Conservation (phyloP, 331 rosid species). For the Malus hybrid region DNA sequence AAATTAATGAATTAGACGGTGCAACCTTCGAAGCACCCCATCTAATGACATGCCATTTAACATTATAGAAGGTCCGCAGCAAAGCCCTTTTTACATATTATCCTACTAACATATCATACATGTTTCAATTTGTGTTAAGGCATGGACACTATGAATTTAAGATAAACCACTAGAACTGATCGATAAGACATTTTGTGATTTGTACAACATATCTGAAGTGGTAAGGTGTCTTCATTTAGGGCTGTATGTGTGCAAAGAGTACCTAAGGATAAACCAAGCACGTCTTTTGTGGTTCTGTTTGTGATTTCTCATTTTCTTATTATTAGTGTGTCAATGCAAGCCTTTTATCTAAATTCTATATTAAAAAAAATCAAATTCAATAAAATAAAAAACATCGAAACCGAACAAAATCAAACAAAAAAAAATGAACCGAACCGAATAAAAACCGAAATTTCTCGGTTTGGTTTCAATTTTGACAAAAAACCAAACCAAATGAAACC, state of each 20-base stretch:
- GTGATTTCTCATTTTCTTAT: no score
- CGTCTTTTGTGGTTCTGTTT: constrained; percentile 6
- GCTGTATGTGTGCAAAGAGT: constrained; percentile 3
- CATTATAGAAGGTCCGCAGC: neutral
- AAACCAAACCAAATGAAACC: no score
- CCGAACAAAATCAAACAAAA: no score
- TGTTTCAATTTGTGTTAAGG: neutral
- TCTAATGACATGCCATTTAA: neutral
- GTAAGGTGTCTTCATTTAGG: constrained; percentile 4
- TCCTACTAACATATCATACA: neutral
- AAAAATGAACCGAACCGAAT: no score
- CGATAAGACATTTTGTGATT: neutral
- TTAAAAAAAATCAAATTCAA: no score
- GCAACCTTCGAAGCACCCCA: neutral
- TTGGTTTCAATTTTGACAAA: no score
- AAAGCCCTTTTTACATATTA: neutral
- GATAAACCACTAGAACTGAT: neutral
- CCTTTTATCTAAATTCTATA: no score
- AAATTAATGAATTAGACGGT: no score
- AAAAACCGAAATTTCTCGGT: no score
- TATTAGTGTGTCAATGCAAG: no score
- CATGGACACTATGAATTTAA: constrained; percentile 6
- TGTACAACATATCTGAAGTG: neutral
- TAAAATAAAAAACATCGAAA: no score
- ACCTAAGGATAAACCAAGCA: constrained; percentile 9